These are phyloP conservation scores for Mallotus japonicus DNA, from an alignment of 441 rosid species.

Conservation along the genomic window DNA sequence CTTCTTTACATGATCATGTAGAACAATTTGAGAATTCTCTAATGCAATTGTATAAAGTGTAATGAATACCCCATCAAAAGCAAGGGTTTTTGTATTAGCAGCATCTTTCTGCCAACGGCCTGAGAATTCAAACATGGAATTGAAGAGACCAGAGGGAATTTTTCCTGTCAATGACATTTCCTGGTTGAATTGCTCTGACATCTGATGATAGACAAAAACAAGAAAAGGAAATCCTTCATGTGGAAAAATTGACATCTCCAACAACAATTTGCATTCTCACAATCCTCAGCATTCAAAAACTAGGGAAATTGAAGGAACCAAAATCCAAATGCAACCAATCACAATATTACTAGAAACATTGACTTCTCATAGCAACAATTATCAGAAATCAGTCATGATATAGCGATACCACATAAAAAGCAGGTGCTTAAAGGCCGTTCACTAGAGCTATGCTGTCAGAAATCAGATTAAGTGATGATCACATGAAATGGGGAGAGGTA, in stretches of 20 bases:
- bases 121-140: slow-evolving; percentile 83
- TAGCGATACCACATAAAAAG: background rate
- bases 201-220: slow-evolving; percentile 39
- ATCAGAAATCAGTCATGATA: background rate
- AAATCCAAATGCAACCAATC: slow-evolving; percentile 8
- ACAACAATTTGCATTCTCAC: too few species aligned
- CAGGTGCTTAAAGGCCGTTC: background rate
- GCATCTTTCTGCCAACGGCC: slow-evolving; percentile 96
- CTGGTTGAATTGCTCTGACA: slow-evolving; percentile 97
- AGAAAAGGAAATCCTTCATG: background rate
- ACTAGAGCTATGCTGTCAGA: background rate
- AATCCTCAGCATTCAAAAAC: too few species aligned
- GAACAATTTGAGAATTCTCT: slow-evolving; percentile 78
- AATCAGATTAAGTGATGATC: background rate
- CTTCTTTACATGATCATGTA: slow-evolving; percentile 70
- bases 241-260: too few species aligned
- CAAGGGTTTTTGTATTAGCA: slow-evolving; percentile 79
- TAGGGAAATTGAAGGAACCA: too few species aligned
- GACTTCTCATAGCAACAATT: background rate
- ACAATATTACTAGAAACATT: background rate
- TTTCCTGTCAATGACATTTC: slow-evolving; percentile 84
- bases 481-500: background rate
- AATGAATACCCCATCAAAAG: slow-evolving; percentile 92
- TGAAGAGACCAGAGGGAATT: slow-evolving; percentile 93
- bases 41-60: slow-evolving; percentile 80